A percentile compares a stretch with the other conserved stretches of the same genome.
Evolutionary conservation across 768 basidiomycete species (phyloP).

Genomic region (Mrakia frigida): DNA sequence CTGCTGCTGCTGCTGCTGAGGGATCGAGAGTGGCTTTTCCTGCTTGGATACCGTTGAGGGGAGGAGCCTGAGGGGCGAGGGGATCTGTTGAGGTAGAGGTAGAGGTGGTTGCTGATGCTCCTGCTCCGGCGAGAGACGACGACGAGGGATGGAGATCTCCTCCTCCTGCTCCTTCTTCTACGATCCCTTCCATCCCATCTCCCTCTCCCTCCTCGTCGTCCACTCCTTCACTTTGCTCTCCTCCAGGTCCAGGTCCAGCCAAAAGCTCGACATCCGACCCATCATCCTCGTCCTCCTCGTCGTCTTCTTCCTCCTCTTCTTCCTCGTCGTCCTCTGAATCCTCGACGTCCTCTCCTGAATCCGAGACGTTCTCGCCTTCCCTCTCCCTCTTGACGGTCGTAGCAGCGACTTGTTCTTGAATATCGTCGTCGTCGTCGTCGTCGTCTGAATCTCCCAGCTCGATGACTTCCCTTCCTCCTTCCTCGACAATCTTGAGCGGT

Average conservation of each 20-base stretch:
- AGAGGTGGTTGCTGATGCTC: too few species aligned
- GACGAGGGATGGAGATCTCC: too few species aligned
- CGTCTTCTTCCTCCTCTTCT: conserved; percentile 17
- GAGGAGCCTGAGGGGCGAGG: too few species aligned
- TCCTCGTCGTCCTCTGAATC: conserved; percentile 25
- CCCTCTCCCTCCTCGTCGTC: not conserved
- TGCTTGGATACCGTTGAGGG: not conserved
- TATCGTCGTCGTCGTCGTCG: conserved; percentile 25
- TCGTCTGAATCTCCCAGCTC: conserved; percentile 28
- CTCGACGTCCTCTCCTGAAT: conserved; percentile 16
- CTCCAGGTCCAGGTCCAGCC: conserved; percentile 7
- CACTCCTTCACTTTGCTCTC: not conserved
- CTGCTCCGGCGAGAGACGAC: not conserved
- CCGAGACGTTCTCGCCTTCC: conserved; percentile 4
- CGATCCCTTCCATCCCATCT: not conserved
- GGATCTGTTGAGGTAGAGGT: not conserved
- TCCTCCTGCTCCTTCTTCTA: not conserved
- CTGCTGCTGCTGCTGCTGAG: not conserved
- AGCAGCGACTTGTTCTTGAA: not conserved
- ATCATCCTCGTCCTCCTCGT: conserved; percentile 15
- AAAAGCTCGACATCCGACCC: conserved; percentile 18
- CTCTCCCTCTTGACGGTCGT: conserved; percentile 1
- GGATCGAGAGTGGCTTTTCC: not conserved
- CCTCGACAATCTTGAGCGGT: conserved; percentile 20
- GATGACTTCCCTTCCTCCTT: conserved; percentile 22